Percentiles rank a stretch among this genome's conserved stretches.
Conservation (phyloP, 1,284 basidiomycete species). For the Irpex rosettiformis region DNA sequence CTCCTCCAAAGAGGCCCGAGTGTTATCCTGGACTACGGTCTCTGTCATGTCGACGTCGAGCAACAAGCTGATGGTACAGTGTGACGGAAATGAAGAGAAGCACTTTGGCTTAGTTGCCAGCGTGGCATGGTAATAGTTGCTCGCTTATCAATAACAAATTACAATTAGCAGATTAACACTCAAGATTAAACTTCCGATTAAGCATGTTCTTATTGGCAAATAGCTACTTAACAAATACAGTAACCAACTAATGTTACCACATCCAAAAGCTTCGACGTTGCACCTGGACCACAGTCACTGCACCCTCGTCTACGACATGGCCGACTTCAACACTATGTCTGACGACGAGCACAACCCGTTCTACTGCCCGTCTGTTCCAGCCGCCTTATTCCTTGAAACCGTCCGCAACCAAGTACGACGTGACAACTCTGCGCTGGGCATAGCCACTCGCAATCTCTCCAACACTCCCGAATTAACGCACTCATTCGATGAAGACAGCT, state of each 20-base stretch:
- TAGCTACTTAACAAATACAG: not conserved
- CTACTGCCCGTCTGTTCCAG: constrained; percentile 37
- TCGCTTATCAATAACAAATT: not conserved
- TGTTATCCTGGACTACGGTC: not conserved
- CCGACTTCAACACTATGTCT: constrained; percentile 9
- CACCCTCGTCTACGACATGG: not conserved
- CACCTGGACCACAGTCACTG: too few relatives aligned
- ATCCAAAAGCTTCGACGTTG: too few relatives aligned
- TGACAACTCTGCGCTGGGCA: not conserved
- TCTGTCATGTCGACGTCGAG: not conserved
- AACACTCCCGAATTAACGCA: constrained; percentile 17
- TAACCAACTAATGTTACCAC: too few relatives aligned
- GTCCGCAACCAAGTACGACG: constrained; percentile 23
- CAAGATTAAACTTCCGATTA: not conserved
- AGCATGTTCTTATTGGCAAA: not conserved
- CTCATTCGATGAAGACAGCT: constrained; percentile 17
- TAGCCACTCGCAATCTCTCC: not conserved
- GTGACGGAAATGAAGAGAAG: not conserved
- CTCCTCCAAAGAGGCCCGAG: constrained; percentile 35
- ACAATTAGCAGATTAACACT: not conserved
- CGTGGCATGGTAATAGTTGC: not conserved
- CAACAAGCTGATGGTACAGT: not conserved
- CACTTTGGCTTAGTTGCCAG: not conserved
- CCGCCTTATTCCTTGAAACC: constrained; percentile 37
- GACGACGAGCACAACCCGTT: constrained; percentile 24